phyloP scores from a whole-genome alignment of 2,329 filamentous ascomycete species.

The Cytospora paraplurivora region DNA sequence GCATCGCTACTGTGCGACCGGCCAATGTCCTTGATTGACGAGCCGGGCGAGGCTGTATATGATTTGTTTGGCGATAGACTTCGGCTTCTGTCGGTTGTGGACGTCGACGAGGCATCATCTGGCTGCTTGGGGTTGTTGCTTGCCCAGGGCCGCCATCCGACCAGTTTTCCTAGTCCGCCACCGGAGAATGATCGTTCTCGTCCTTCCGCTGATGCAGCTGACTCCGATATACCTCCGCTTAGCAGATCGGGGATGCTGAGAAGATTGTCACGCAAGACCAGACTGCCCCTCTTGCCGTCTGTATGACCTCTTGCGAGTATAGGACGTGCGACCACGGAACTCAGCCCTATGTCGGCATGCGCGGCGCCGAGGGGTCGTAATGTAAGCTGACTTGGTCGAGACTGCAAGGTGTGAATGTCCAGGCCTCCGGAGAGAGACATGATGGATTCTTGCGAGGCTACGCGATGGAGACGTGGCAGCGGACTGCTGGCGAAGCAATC shows the following conservation, averaged over 20 bases:
- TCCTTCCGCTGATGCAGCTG: constrained; percentile 9
- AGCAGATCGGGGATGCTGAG: constrained; percentile 42
- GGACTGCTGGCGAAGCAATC: constrained; percentile 33
- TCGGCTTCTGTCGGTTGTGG: constrained; percentile 19
- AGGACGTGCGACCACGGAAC: constrained; percentile 61
- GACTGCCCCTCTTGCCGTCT: constrained; percentile 52
- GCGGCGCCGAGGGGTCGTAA: constrained; percentile 55
- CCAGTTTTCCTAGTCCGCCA: constrained; percentile 46
- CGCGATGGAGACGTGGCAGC: constrained; percentile 49
- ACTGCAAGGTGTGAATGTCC: constrained; percentile 83
- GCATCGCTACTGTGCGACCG: constrained; percentile 1
- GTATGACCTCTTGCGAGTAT: constrained; percentile 50
- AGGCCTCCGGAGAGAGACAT: constrained; percentile 84
- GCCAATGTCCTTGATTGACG: constrained; percentile 21
- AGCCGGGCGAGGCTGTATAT: constrained; percentile 22
- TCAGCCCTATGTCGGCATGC: constrained; percentile 58
- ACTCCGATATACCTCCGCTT: constrained; percentile 26
- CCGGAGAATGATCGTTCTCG: constrained; percentile 31
- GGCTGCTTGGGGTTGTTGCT: constrained; percentile 23
- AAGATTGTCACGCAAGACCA: constrained; percentile 60
- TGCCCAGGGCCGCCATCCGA: constrained; percentile 54
- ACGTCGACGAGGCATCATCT: constrained; percentile 11
- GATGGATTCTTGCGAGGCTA: constrained; percentile 83
- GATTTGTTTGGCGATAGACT: constrained; percentile 22
- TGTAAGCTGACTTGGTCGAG: constrained; percentile 74